These are phyloP conservation scores for Artemisia tridentata DNA, from an alignment of 129 eudicot genomes.

Conservation along the genomic window DNA sequence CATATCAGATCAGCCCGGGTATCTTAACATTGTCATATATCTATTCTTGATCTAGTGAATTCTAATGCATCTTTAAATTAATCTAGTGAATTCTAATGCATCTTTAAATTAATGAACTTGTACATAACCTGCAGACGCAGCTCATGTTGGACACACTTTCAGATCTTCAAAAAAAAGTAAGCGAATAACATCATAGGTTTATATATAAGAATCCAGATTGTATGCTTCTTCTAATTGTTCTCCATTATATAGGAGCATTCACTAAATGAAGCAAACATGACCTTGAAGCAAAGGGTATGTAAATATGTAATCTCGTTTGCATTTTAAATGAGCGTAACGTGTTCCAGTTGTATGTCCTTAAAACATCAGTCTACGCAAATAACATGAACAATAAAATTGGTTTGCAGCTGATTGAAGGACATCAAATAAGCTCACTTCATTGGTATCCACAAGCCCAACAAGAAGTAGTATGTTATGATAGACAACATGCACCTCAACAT, in stretches of 20 bases:
- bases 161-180: constrained; percentile 81
- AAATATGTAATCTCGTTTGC: not conserved
- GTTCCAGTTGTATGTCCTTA: not conserved
- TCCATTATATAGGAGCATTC: constrained; percentile 58
- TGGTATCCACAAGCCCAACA: constrained; percentile 69
- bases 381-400: not conserved
- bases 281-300: constrained; percentile 79
- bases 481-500: constrained; percentile 54
- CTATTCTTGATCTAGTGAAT: not conserved
- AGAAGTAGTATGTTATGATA: constrained; percentile 59
- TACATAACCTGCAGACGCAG: constrained; percentile 62
- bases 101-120: not conserved
- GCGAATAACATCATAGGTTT: not conserved
- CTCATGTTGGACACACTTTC: constrained; percentile 88
- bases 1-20: constrained; percentile 93
- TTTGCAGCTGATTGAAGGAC: constrained; percentile 84
- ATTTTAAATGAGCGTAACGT: not conserved
- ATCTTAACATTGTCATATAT: not conserved
- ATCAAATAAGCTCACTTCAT: constrained; percentile 44
- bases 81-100: not conserved
- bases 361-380: not conserved
- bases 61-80: not conserved
- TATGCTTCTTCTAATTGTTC: not conserved
- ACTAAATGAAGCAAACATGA: constrained; percentile 80
- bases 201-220: not conserved